A percentile compares a stretch with the other conserved stretches of the same genome.
phyloP scores from a whole-genome alignment of 2,329 filamentous ascomycete species.

The Cucurbitaria berberidis region DNA sequence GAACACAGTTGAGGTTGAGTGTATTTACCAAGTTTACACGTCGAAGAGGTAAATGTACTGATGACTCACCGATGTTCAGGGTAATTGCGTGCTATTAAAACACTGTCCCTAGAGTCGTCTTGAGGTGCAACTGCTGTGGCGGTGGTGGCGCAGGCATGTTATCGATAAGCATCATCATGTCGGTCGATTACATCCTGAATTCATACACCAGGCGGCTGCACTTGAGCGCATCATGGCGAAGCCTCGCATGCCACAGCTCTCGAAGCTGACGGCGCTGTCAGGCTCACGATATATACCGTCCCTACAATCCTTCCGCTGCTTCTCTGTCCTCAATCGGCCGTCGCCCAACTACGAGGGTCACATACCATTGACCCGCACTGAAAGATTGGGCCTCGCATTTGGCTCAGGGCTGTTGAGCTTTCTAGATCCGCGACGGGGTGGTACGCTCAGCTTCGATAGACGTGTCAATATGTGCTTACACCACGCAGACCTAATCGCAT shows the following conservation, averaged over 20 bases:
- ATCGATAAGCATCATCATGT: conserved; percentile 25
- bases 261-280: conserved; percentile 4
- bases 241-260: conserved; percentile 14
- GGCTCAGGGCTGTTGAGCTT: conserved; percentile 66
- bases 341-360: conserved; percentile 89
- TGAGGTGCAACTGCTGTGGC: conserved; percentile 14
- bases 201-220: not conserved
- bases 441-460: conserved; percentile 50
- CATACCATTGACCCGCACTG: conserved; percentile 80
- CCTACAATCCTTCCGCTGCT: conserved; percentile 52
- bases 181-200: not conserved
- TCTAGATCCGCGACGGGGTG: conserved; percentile 79
- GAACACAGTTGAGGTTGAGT: too few relatives aligned
- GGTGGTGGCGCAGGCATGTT: conserved; percentile 28
- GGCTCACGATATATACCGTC: not conserved
- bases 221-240: conserved; percentile 21
- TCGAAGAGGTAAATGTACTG: not conserved
- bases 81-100: not conserved
- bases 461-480: not conserved
- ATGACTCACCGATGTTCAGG: not conserved
- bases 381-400: conserved; percentile 73
- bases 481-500: conserved; percentile 81
- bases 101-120: conserved; percentile 4
- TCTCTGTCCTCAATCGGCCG: conserved; percentile 86
- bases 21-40: too few relatives aligned